A percentile compares a stretch with the other conserved stretches of the same genome.
These are phyloP conservation scores for Echium plantagineum DNA, from an alignment of 257 asterid genomes.

Conservation along the genomic window DNA sequence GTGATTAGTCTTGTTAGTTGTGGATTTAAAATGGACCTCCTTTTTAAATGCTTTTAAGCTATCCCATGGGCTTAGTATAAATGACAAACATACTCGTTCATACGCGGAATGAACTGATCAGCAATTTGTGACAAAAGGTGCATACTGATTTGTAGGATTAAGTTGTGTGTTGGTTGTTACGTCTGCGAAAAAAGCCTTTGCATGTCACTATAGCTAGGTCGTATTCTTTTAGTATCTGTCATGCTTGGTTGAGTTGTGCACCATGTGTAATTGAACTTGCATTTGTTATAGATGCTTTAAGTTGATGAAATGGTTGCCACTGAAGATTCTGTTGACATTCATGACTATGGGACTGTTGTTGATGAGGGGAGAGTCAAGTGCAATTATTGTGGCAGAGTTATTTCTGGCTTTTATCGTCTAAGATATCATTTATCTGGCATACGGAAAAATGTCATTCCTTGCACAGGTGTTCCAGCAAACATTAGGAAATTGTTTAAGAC, in stretches of 20 bases:
- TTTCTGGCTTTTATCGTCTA: neutral
- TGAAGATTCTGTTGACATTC: neutral
- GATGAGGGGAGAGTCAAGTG: constrained; percentile 1
- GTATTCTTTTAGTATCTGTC: neutral
- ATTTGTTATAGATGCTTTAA: neutral
- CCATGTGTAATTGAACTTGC: neutral
- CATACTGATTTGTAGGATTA: neutral
- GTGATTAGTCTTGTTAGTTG: too few species aligned
- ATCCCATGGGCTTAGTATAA: too few species aligned
- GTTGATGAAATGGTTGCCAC: neutral
- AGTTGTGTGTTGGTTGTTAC: neutral
- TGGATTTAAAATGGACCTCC: too few species aligned
- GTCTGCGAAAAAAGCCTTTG: neutral
- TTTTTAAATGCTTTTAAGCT: too few species aligned
- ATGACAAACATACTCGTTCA: too few species aligned
- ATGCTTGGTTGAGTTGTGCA: neutral
- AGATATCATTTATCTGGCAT: constrained; percentile 22
- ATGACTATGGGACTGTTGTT: neutral
- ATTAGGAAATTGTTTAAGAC: constrained; percentile 12
- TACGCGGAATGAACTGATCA: too few species aligned
- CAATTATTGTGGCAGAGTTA: neutral
- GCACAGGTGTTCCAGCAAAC: constrained; percentile 8
- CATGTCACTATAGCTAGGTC: neutral
- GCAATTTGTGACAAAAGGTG: too few species aligned
- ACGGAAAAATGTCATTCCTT: constrained; percentile 17